Evolutionary conservation across 2,329 filamentous ascomycete species (phyloP).

Genomic region (Fusarium musae): DNA sequence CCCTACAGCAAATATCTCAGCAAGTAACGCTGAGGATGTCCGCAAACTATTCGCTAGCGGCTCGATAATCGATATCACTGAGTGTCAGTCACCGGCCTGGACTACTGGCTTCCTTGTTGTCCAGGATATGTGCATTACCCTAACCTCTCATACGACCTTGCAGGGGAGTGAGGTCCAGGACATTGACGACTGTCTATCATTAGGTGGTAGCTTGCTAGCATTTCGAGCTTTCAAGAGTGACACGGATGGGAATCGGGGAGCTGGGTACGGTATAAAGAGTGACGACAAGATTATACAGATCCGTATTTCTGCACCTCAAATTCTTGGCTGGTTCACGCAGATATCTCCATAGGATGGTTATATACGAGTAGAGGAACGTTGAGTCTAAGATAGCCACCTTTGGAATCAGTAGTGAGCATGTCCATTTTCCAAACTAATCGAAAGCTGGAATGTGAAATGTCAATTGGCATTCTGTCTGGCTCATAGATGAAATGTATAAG

Average conservation of each 20-base stretch:
- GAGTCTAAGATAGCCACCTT: accelerated
- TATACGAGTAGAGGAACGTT: no score
- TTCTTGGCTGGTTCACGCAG: neutral
- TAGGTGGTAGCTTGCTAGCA: neutral
- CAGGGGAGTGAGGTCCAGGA: neutral
- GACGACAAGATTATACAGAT: neutral
- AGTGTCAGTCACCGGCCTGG: neutral
- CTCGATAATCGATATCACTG: neutral
- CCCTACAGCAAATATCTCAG: neutral
- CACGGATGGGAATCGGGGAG: accelerated
- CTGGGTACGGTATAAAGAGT: accelerated
- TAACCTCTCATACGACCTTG: neutral
- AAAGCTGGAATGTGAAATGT: neutral
- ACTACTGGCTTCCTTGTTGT: neutral
- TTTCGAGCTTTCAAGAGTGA: neutral
- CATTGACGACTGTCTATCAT: neutral
- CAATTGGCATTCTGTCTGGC: neutral
- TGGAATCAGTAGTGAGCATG: accelerated
- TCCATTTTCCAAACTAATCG: accelerated
- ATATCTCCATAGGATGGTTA: neutral
- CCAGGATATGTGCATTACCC: neutral
- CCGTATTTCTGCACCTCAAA: neutral
- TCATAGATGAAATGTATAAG: no score
- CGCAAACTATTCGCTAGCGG: neutral
- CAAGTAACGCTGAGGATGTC: neutral